These are phyloP conservation scores for Paramecium biaurelia DNA, from an alignment of 73 alveolate species.

Conservation along the genomic window DNA sequence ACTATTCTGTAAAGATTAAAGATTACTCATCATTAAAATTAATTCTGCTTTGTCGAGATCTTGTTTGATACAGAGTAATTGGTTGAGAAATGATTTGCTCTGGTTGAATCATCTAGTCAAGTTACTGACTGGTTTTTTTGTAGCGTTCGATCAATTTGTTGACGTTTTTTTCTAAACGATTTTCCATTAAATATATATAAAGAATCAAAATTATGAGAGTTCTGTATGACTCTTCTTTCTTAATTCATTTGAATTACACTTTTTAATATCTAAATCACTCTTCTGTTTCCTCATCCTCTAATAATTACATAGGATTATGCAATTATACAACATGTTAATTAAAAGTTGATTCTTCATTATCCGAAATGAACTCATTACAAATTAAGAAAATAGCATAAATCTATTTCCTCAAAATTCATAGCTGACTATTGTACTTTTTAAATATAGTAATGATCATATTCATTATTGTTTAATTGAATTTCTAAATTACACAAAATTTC, in stretches of 20 bases:
- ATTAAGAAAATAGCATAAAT: not conserved
- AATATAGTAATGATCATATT: not conserved
- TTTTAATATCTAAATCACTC: not conserved
- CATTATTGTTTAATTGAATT: not conserved
- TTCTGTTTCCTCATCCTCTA: not conserved
- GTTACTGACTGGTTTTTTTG: slow-evolving; percentile 35
- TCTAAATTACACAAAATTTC: not conserved
- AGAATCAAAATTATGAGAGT: not conserved
- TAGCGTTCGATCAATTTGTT: slow-evolving; percentile 17
- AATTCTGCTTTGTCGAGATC: slow-evolving; percentile 23
- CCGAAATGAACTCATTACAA: not conserved
- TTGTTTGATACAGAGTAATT: not conserved
- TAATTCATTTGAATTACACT: not conserved
- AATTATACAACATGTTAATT: not conserved
- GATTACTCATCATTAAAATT: not conserved
- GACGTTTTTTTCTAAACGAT: slow-evolving; percentile 11
- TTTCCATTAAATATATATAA: not conserved
- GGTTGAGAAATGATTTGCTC: not conserved
- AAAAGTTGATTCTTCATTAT: not conserved
- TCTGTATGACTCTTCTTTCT: not conserved
- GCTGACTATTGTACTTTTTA: not conserved
- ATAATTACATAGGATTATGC: not conserved
- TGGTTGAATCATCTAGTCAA: not conserved
- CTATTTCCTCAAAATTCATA: not conserved
- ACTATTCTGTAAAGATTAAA: not conserved